A percentile compares a stretch with the other conserved stretches of the same genome.
Conservation (phyloP, 768 basidiomycete species). For the Zangia roseola region DNA sequence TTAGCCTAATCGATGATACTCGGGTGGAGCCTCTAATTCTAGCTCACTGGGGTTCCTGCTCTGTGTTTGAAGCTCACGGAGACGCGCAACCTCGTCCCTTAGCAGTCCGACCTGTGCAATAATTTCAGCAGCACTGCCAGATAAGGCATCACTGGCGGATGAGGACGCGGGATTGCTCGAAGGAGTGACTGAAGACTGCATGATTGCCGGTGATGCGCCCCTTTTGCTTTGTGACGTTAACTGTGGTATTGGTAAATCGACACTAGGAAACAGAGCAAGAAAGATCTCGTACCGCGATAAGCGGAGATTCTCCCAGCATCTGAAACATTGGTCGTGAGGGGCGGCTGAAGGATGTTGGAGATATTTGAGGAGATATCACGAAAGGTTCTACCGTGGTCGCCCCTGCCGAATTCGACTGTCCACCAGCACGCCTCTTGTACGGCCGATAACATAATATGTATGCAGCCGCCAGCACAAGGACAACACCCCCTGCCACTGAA, state of each 20-base stretch:
- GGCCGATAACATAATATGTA: constrained; percentile 6
- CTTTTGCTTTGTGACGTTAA: background rate
- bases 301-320: no score
- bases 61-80: background rate
- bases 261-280: no score
- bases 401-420: background rate
- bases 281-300: background rate
- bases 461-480: background rate
- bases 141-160: background rate
- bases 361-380: background rate
- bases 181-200: background rate
- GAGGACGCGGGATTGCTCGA: background rate
- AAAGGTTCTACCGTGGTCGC: constrained; percentile 6
- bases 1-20: background rate
- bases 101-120: constrained; percentile 7
- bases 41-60: background rate
- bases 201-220: no score
- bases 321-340: background rate
- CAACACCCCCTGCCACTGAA: background rate
- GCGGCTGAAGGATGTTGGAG: background rate
- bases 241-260: background rate
- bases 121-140: background rate
- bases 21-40: background rate
- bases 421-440: background rate
- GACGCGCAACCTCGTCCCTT: constrained; percentile 10